Evolutionary conservation across 768 basidiomycete species (phyloP).

Genomic region (Cytidiella melzeri): DNA sequence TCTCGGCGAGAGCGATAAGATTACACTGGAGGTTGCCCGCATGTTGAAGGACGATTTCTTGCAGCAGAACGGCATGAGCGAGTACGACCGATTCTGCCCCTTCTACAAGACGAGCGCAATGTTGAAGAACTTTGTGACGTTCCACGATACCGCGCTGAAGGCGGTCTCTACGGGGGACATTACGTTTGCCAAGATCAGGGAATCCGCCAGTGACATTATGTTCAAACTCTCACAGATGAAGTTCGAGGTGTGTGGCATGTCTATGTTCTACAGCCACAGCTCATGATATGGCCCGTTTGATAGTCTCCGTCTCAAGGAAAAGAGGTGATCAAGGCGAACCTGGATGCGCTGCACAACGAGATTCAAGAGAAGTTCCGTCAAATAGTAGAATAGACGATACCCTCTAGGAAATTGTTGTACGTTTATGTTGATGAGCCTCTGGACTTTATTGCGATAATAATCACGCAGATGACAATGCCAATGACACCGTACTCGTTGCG

Average conservation of each 20-base stretch:
- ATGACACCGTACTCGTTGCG: neutral
- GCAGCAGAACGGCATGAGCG: constrained; percentile 98
- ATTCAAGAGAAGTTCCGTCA: constrained; percentile 92
- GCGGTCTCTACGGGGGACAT: constrained; percentile 79
- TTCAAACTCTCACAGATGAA: constrained; percentile 99
- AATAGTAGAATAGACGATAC: constrained; percentile 57
- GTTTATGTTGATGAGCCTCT: constrained; percentile 3
- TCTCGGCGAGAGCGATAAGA: constrained; percentile 95
- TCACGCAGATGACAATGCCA: too few species aligned
- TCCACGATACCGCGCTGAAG: constrained; percentile 86
- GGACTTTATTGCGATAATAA: constrained; percentile 4
- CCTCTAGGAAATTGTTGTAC: constrained; percentile 5
- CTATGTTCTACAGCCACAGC: neutral
- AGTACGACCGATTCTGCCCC: constrained; percentile 94
- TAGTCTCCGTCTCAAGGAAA: constrained; percentile 91
- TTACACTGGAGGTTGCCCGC: constrained; percentile 92
- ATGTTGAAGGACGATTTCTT: constrained; percentile 98
- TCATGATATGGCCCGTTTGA: constrained; percentile 5
- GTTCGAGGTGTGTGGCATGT: constrained; percentile 66
- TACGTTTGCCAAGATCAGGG: constrained; percentile 84
- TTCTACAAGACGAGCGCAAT: constrained; percentile 99
- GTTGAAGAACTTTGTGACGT: constrained; percentile 90
- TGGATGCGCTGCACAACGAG: constrained; percentile 76
- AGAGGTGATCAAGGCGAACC: constrained; percentile 73
- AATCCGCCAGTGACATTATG: constrained; percentile 80